Percentiles rank a stretch among this genome's conserved stretches.
Evolutionary conservation across 805 yeast genomes (phyloP).

Genomic region (Blastobotrys mokoenaii): DNA sequence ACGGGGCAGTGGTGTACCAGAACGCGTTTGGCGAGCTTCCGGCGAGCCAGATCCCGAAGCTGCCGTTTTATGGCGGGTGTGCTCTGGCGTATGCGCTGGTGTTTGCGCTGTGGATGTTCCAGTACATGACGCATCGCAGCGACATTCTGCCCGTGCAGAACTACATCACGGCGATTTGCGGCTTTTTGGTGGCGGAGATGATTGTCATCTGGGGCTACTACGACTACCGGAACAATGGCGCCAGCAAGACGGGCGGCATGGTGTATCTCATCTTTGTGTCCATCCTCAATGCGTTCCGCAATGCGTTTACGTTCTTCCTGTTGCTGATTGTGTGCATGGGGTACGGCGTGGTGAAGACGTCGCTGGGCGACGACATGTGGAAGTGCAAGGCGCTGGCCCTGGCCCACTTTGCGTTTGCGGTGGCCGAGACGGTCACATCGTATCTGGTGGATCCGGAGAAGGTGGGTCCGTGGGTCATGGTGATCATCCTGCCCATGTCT

Average conservation of each 20-base stretch:
- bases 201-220: conserved; percentile 87
- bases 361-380: conserved; percentile 72
- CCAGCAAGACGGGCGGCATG: conserved; percentile 47
- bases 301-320: conserved; percentile 82
- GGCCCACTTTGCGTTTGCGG: conserved; percentile 47
- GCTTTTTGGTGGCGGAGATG: conserved; percentile 75
- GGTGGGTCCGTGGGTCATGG: conserved; percentile 41
- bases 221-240: conserved; percentile 65
- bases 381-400: conserved; percentile 54
- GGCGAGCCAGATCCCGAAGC: conserved; percentile 84
- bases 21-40: conserved; percentile 86
- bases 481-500: conserved; percentile 64
- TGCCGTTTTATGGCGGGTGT: conserved; percentile 79
- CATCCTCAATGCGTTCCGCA: conserved; percentile 67
- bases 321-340: conserved; percentile 82
- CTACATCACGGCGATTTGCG: conserved; percentile 78
- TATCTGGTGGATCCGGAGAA: conserved; percentile 42
- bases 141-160: conserved; percentile 86
- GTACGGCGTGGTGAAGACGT: conserved; percentile 87
- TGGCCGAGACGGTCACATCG: conserved; percentile 45
- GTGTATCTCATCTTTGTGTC: conserved; percentile 73
- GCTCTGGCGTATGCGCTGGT: conserved; percentile 78
- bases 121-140: conserved; percentile 74
- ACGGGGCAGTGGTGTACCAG: conserved; percentile 71
- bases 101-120: conserved; percentile 75